Evolutionary conservation across 2,329 filamentous ascomycete species (phyloP).

Genomic region (Rhinocladiella similis): DNA sequence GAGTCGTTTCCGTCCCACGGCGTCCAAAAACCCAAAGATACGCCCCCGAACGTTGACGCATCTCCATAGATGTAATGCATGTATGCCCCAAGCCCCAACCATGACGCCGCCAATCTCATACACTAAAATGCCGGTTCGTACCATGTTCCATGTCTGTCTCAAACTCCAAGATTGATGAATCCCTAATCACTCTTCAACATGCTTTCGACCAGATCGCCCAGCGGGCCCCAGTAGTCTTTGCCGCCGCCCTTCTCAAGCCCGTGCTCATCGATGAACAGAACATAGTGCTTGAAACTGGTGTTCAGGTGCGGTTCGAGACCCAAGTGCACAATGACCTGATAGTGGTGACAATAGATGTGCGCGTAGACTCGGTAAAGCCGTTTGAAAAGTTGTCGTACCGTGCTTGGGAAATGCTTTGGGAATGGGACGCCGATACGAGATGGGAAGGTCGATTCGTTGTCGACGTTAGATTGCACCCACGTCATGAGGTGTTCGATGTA

Average conservation of each 20-base stretch:
- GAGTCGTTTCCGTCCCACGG: too few species aligned
- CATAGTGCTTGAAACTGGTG: slow-evolving; percentile 99
- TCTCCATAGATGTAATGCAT: too few species aligned
- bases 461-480: slow-evolving; percentile 93
- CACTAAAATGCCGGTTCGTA: not conserved
- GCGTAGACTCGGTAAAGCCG: slow-evolving; percentile 97
- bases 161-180: slow-evolving; percentile 34
- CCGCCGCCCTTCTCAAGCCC: slow-evolving; percentile 72
- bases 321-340: slow-evolving; percentile 91
- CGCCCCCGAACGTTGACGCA: too few species aligned
- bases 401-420: slow-evolving; percentile 83
- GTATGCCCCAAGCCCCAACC: too few species aligned
- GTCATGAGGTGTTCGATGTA: slow-evolving; percentile 98
- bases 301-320: slow-evolving; percentile 96
- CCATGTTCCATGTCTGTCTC: not conserved
- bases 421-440: slow-evolving; percentile 92
- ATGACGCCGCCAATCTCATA: too few species aligned
- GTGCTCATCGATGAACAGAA: slow-evolving; percentile 97
- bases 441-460: slow-evolving; percentile 94
- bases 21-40: too few species aligned
- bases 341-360: slow-evolving; percentile 99
- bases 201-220: slow-evolving; percentile 94
- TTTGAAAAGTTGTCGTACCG: slow-evolving; percentile 97
- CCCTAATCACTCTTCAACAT: slow-evolving; percentile 87
- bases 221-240: slow-evolving; percentile 94